phyloP scores from a whole-genome alignment of 768 basidiomycete genomes.

The Collybia sordida region DNA sequence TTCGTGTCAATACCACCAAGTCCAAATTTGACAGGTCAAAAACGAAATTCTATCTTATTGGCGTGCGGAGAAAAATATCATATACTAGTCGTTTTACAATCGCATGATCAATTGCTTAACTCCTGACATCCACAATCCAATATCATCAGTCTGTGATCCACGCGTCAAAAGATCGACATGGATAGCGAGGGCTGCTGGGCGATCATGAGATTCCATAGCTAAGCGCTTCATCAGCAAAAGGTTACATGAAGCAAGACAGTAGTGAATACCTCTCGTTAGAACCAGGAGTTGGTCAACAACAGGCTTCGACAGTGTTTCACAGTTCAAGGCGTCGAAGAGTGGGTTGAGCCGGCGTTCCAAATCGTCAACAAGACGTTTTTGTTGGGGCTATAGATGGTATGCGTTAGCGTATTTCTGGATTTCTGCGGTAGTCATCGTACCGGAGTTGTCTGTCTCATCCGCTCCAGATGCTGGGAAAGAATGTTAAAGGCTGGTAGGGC shows the following conservation, averaged over 20 bases:
- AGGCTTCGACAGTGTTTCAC: slow-evolving; percentile 69
- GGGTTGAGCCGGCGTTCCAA: slow-evolving; percentile 83
- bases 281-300: slow-evolving; percentile 73
- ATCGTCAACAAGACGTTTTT: slow-evolving; percentile 84
- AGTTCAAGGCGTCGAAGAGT: slow-evolving; percentile 91
- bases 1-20: too few relatives aligned
- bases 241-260: too few relatives aligned
- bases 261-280: slow-evolving; percentile 62
- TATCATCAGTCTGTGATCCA: slow-evolving; percentile 80
- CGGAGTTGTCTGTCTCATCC: slow-evolving; percentile 72
- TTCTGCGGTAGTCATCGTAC: slow-evolving; percentile 43
- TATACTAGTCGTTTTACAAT: slow-evolving; percentile 33
- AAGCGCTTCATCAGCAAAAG: slow-evolving; percentile 13
- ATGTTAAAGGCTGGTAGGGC: slow-evolving; percentile 65
- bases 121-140: slow-evolving; percentile 85
- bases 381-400: slow-evolving; percentile 54
- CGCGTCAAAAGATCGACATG: slow-evolving; percentile 85
- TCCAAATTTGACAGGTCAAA: too few relatives aligned
- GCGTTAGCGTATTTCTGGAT: slow-evolving; percentile 3
- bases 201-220: slow-evolving; percentile 85
- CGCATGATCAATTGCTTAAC: slow-evolving; percentile 85
- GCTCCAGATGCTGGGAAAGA: slow-evolving; percentile 60
- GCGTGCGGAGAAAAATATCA: too few relatives aligned
- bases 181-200: slow-evolving; percentile 72
- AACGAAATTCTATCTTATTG: too few relatives aligned